These are phyloP conservation scores for Tetrapisispora taiwanensis DNA, from an alignment of 805 yeast species.

Conservation along the genomic window DNA sequence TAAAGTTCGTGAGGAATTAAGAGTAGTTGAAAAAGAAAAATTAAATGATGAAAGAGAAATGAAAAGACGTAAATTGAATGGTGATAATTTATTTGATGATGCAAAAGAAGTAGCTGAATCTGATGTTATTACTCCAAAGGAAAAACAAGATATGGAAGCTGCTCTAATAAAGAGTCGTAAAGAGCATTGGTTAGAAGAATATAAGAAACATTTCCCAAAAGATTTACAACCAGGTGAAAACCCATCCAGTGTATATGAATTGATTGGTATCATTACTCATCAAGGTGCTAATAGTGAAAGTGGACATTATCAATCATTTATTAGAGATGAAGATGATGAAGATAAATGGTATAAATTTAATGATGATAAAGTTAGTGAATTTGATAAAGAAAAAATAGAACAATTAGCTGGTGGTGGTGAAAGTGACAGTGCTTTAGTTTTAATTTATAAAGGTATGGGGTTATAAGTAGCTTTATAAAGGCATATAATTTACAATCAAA, in stretches of 20 bases:
- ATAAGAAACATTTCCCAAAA: constrained; percentile 36
- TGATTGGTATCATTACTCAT: constrained; percentile 79
- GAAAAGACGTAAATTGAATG: constrained; percentile 40
- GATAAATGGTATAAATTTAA: constrained; percentile 90
- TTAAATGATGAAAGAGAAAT: constrained; percentile 63
- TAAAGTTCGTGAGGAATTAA: constrained; percentile 64
- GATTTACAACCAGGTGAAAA: constrained; percentile 54
- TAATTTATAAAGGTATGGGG: constrained; percentile 77
- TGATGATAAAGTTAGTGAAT: constrained; percentile 76
- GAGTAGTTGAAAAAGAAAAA: constrained; percentile 64
- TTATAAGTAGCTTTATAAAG: constrained; percentile 27
- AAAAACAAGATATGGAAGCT: constrained; percentile 45
- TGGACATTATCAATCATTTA: constrained; percentile 93
- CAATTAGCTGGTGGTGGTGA: constrained; percentile 94
- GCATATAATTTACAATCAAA: too few relatives aligned
- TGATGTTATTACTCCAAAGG: constrained; percentile 35
- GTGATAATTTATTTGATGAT: constrained; percentile 6
- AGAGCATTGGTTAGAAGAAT: constrained; percentile 42
- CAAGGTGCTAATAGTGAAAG: constrained; percentile 93
- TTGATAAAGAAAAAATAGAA: constrained; percentile 76
- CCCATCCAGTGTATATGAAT: constrained; percentile 79
- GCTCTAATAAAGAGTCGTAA: constrained; percentile 35
- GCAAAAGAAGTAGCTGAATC: constrained; percentile 5
- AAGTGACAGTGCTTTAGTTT: constrained; percentile 86
- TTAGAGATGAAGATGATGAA: constrained; percentile 61